phyloP scores from a whole-genome alignment of 306 rosid genomes.

The Acacia acuminata region DNA sequence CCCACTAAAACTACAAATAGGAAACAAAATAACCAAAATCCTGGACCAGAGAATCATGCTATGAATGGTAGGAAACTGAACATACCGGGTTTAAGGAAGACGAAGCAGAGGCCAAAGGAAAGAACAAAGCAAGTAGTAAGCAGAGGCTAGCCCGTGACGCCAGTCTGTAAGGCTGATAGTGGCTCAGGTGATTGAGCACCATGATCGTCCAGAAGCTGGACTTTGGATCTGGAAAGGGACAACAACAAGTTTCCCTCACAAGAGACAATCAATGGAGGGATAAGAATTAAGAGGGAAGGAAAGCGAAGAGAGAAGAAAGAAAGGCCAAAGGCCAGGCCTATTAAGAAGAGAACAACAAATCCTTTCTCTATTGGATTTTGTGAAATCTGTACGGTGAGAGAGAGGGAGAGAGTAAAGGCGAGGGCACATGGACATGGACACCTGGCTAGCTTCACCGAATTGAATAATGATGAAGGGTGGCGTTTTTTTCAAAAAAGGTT shows the following conservation, averaged over 20 bases:
- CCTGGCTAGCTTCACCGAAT: slow-evolving; percentile 49
- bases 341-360: background rate
- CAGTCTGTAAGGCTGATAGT: slow-evolving; percentile 36
- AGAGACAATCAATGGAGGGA: slow-evolving; percentile 23
- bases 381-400: slow-evolving; percentile 15
- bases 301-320: background rate
- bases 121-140: slow-evolving; percentile 44
- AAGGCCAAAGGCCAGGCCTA: background rate
- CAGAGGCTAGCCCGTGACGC: slow-evolving; percentile 46
- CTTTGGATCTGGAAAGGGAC: slow-evolving; percentile 38
- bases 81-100: slow-evolving; percentile 66
- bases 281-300: background rate
- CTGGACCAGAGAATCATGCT: background rate
- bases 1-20: slow-evolving; percentile 17
- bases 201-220: slow-evolving; percentile 29
- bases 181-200: slow-evolving; percentile 41
- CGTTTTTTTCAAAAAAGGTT: slow-evolving; percentile 46
- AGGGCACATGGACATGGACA: slow-evolving; percentile 70
- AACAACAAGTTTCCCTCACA: background rate
- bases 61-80: background rate
- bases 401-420: slow-evolving; percentile 40
- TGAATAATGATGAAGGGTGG: slow-evolving; percentile 42
- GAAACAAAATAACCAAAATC: background rate
- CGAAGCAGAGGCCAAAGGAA: slow-evolving; percentile 52
- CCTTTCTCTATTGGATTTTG: slow-evolving; percentile 22